These are phyloP conservation scores for Fusarium algeriense DNA, from an alignment of 2,329 filamentous ascomycete species.

Conservation along the genomic window DNA sequence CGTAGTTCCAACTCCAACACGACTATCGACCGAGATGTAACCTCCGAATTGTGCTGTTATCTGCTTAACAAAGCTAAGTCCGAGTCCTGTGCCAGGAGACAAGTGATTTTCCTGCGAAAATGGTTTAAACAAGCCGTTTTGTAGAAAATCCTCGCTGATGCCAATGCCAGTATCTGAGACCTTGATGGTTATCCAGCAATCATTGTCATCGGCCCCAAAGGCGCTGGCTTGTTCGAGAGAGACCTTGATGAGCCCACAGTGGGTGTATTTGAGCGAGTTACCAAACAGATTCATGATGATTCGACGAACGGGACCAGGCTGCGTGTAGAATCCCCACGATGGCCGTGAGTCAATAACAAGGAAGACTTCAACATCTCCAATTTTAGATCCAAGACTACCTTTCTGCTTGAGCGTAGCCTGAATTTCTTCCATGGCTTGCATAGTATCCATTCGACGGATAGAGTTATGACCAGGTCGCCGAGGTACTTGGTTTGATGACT, in stretches of 20 bases:
- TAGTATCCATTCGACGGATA: constrained; percentile 47
- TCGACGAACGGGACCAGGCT: constrained; percentile 64
- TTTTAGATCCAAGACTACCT: constrained; percentile 6
- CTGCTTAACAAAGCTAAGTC: constrained; percentile 72
- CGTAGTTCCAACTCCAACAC: constrained; percentile 53
- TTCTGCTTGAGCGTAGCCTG: not conserved
- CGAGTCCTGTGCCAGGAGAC: constrained; percentile 71
- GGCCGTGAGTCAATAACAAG: constrained; percentile 55
- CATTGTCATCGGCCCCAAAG: not conserved
- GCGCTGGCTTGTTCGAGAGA: constrained; percentile 41
- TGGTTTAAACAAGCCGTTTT: constrained; percentile 70
- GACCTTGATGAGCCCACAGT: constrained; percentile 49
- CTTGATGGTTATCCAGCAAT: constrained; percentile 53
- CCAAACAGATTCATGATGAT: constrained; percentile 74
- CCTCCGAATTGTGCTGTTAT: constrained; percentile 71
- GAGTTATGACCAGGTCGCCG: constrained; percentile 27
- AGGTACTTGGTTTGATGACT: constrained; percentile 15
- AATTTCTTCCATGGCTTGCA: constrained; percentile 57
- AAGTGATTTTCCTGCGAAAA: constrained; percentile 74
- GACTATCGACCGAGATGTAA: constrained; percentile 67
- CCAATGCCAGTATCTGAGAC: constrained; percentile 75
- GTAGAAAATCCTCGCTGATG: constrained; percentile 72
- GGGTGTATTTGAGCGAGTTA: constrained; percentile 73
- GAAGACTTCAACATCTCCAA: constrained; percentile 49
- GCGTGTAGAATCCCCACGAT: constrained; percentile 66